A percentile compares a stretch with the other conserved stretches of the same genome.
These are phyloP conservation scores for Vigna angularis DNA, from an alignment of 306 rosid genomes.

Conservation along the genomic window DNA sequence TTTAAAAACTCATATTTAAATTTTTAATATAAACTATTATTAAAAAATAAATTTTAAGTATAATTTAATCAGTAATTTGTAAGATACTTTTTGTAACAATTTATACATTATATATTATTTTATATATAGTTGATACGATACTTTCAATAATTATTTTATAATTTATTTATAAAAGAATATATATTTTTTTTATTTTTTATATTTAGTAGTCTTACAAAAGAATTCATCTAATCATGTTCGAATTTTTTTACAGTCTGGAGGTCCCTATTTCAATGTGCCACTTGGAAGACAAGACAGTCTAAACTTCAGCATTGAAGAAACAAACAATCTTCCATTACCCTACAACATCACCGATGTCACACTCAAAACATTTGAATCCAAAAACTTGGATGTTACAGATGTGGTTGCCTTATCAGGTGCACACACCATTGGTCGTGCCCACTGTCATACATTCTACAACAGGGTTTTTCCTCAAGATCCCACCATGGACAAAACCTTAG, in stretches of 20 bases:
- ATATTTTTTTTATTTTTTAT: too few relatives aligned
- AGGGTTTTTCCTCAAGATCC: conserved; percentile 19
- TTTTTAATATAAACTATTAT: too few relatives aligned
- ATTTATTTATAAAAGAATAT: too few relatives aligned
- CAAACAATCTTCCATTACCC: conserved; percentile 20
- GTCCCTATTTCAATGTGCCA: neutral
- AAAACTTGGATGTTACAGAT: neutral
- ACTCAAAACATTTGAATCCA: neutral
- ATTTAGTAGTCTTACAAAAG: too few relatives aligned
- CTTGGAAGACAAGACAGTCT: conserved; percentile 23
- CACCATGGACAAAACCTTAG: conserved; percentile 12
- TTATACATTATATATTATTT: too few relatives aligned
- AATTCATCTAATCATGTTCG: too few relatives aligned
- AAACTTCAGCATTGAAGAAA: neutral
- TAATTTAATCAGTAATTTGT: too few relatives aligned
- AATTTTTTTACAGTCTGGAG: conserved; percentile 4
- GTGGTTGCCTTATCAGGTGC: conserved; percentile 2
- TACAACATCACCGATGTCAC: neutral
- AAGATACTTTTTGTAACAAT: too few relatives aligned
- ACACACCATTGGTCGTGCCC: conserved; percentile 27
- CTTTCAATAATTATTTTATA: too few relatives aligned
- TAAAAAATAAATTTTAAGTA: too few relatives aligned
- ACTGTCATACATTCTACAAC: conserved; percentile 24
- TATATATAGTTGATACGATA: too few relatives aligned
- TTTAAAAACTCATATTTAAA: too few relatives aligned